Evolutionary conservation across 2,329 filamentous ascomycete species (phyloP).

Genomic region (Macroventuria anomochaeta): DNA sequence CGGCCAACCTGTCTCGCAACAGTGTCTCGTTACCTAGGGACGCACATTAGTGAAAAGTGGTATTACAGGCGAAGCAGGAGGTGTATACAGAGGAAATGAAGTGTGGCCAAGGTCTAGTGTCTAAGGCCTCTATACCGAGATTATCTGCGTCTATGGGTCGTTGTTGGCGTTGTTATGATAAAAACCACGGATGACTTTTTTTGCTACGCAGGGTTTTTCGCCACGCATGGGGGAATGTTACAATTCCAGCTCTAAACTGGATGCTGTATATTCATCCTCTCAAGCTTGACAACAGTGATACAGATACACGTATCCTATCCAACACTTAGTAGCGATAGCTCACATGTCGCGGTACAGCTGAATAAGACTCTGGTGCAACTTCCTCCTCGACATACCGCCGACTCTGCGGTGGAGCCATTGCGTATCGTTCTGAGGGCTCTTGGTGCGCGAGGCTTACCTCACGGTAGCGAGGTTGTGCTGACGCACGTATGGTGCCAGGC

Average conservation of each 20-base stretch:
- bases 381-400: conserved; percentile 53
- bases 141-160: too few species aligned
- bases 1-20: too few species aligned
- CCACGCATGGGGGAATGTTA: too few species aligned
- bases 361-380: conserved; percentile 37
- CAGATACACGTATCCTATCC: not conserved
- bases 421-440: conserved; percentile 43
- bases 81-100: too few species aligned
- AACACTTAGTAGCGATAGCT: conserved; percentile 44
- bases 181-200: too few species aligned
- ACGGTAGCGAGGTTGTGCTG: conserved; percentile 43
- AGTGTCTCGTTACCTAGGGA: too few species aligned
- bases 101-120: too few species aligned
- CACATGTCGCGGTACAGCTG: conserved; percentile 41
- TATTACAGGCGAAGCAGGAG: too few species aligned
- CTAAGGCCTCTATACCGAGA: too few species aligned
- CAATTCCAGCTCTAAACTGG: not conserved
- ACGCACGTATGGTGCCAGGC: conserved; percentile 44
- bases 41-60: too few species aligned
- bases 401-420: conserved; percentile 36
- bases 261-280: not conserved
- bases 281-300: not conserved
- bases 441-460: conserved; percentile 52
- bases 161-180: too few species aligned
- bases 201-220: too few species aligned